Base-by-base conservation (phyloP, 148 eudicot species). In the Rhododendron simsii region DNA sequence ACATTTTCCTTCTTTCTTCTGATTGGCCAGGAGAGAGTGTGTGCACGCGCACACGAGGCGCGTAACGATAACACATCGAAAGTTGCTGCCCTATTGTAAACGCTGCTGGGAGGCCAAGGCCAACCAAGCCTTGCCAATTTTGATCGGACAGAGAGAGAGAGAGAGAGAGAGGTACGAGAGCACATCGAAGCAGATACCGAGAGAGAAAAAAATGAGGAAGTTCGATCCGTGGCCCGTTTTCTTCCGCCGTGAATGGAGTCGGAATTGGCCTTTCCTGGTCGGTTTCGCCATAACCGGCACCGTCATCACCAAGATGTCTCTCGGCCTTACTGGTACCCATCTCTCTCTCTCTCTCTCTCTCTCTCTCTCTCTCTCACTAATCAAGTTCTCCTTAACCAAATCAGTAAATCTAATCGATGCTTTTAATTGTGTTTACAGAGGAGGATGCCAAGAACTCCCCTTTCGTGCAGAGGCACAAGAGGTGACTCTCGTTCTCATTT, bases 361-460 rank as follows among this genome's bases (percentile, higher is more conserved):
- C n/a, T n/a, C n/a, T n/a, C 26, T 39, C 81, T 45, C 8, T 12
- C 18, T 59, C 61, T 57, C 84, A 10, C 4, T 37, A 20, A 7
- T 59, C 20, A 1, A 55, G 28, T 63, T 13, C 20, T 55, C 39
- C 26, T 30, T 8, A 35, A 3, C 84, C 30, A 14, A 57, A 21
- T 16, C 1, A 3, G 28, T 44, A 20, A 21, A 48, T 53, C 28
- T 18, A 48, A 55, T 44, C 45, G 0, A 4, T 35, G 23, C 5
- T 37, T 83, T 11, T 14, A 67, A 50, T 65, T 5, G 39, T 76
- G 30, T 80, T 87, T 15, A 87, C 89, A 94, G 98, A 96, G 90
- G 98, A 96, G 88, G 95, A 96, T 81, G 96, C 92, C 20, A 94
- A 94, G 94, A 94, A 96, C 83, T 96, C 98, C 14, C 71, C 47